Conservation (phyloP, 2,329 filamentous ascomycete genomes). For the Pseudovirgaria hyperparasitica region DNA sequence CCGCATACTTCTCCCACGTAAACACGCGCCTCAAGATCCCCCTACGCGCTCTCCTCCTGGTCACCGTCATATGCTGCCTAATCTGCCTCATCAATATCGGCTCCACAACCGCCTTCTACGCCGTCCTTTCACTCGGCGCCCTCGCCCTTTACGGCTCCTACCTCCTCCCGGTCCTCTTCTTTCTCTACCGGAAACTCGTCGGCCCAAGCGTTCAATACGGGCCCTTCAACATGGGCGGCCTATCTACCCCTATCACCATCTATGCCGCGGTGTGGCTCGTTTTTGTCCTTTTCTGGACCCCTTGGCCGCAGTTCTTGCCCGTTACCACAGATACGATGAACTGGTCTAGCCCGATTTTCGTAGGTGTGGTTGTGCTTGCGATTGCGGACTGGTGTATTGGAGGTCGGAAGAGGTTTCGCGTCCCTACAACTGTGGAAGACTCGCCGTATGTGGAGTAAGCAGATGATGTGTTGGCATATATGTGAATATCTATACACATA, state of each 20-base stretch:
- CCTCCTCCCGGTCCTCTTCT: constrained; percentile 17
- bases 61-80: constrained; percentile 20
- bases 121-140: constrained; percentile 19
- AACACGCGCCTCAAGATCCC: constrained; percentile 15
- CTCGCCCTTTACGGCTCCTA: constrained; percentile 20
- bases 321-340: constrained; percentile 19
- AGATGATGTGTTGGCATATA: no score
- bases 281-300: constrained; percentile 17
- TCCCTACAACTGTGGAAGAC: constrained; percentile 7
- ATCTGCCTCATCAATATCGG: constrained; percentile 18
- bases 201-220: constrained; percentile 13
- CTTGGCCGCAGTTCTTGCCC: constrained; percentile 15
- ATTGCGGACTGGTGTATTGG: constrained; percentile 13
- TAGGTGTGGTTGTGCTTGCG: constrained; percentile 13
- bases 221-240: constrained; percentile 15
- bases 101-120: constrained; percentile 15
- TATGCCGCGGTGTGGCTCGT: constrained; percentile 13
- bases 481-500: no score
- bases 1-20: constrained; percentile 18
- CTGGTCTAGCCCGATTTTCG: constrained; percentile 17
- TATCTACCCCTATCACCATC: constrained; percentile 14
- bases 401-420: constrained; percentile 14
- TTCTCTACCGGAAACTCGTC: constrained; percentile 12
- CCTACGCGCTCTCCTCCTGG: constrained; percentile 13
- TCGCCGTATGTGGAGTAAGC: no score